Evolutionary conservation across 169 alveolate species (phyloP).

Genomic region (Plasmodium vivax): DNA sequence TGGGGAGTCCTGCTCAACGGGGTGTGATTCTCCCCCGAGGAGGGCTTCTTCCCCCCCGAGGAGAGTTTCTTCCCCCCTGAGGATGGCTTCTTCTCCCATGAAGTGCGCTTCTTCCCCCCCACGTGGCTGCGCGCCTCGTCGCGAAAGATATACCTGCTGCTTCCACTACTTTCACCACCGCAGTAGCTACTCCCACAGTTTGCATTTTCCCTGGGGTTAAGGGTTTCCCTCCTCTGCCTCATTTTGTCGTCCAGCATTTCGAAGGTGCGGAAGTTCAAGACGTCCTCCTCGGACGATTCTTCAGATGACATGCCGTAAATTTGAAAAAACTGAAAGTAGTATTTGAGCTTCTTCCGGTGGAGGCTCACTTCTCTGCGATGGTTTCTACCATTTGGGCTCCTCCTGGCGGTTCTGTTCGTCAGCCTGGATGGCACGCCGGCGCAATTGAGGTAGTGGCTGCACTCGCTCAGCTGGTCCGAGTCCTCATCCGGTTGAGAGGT

Average conservation of each 20-base stretch:
- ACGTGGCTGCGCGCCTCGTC: background rate
- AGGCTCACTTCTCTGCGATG: background rate
- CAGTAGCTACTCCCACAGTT: background rate
- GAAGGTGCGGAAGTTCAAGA: constrained; percentile 4
- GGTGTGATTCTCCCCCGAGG: background rate
- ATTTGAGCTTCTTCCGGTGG: constrained; percentile 1
- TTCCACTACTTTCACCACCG: background rate
- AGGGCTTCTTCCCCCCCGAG: background rate
- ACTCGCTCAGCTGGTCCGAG: background rate
- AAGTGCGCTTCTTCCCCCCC: background rate
- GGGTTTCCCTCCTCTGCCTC: background rate
- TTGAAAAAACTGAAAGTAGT: constrained; percentile 44
- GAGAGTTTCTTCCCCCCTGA: background rate
- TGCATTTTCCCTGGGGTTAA: background rate
- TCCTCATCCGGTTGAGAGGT: background rate
- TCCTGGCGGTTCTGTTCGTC: background rate
- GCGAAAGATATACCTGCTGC: background rate
- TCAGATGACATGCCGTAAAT: constrained; percentile 44
- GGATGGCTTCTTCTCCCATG: background rate
- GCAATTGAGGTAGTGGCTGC: background rate
- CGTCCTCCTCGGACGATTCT: constrained; percentile 28
- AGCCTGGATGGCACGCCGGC: background rate
- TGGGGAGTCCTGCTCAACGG: background rate
- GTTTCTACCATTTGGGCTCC: background rate
- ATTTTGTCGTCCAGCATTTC: background rate